A percentile compares a stretch with the other conserved stretches of the same genome.
phyloP scores from a whole-genome alignment of 164 flowering plant species.

The Vitis amurensis region DNA sequence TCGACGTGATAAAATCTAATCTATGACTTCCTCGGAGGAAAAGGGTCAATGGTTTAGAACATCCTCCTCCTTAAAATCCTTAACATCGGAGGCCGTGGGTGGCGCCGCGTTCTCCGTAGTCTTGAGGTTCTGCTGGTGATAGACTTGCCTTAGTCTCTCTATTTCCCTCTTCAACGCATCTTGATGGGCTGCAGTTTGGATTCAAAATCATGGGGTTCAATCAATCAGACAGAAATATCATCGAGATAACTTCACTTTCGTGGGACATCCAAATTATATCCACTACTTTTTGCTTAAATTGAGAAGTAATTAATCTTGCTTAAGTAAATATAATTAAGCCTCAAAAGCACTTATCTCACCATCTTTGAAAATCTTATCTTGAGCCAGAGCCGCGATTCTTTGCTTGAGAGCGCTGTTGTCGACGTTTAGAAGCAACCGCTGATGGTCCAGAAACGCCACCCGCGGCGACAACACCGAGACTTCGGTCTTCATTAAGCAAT shows the following conservation, averaged over 20 bases:
- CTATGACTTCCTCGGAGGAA: too few relatives aligned
- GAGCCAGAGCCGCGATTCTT: slow-evolving; percentile 83
- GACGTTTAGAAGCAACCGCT: slow-evolving; percentile 72
- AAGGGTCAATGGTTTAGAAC: too few relatives aligned
- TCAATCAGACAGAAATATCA: neutral
- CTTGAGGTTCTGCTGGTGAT: slow-evolving; percentile 57
- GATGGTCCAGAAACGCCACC: slow-evolving; percentile 85
- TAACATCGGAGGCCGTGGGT: neutral
- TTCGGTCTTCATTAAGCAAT: slow-evolving; percentile 52
- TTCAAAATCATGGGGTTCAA: neutral
- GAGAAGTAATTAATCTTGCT: too few relatives aligned
- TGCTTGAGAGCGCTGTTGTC: slow-evolving; percentile 90
- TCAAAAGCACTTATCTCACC: slow-evolving; percentile 34
- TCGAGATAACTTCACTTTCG: neutral
- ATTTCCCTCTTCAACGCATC: slow-evolving; percentile 87
- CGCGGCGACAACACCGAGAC: slow-evolving; percentile 81
- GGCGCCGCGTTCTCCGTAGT: slow-evolving; percentile 35
- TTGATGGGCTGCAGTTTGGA: slow-evolving; percentile 71
- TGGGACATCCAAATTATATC: too few relatives aligned
- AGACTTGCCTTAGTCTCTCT: slow-evolving; percentile 80
- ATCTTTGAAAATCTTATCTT: slow-evolving; percentile 87
- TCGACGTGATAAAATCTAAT: too few relatives aligned
- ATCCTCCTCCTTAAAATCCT: too few relatives aligned
- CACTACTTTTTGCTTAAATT: too few relatives aligned
- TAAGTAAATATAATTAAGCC: too few relatives aligned